Conservation (phyloP, 2,329 filamentous ascomycete species). For the Botrytis byssoidea region DNA sequence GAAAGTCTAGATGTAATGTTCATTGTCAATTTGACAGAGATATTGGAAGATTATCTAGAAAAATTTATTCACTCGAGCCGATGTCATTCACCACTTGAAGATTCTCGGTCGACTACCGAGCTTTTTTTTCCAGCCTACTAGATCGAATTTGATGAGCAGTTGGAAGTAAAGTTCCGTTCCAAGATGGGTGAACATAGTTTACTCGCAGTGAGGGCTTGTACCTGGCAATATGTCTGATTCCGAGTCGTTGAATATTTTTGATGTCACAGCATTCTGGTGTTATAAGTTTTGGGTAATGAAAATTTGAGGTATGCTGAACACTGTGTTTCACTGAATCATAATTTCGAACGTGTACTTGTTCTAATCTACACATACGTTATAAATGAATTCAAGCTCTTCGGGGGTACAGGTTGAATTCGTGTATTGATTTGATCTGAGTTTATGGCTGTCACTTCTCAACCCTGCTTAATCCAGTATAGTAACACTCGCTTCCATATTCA, state of each 20-base stretch:
- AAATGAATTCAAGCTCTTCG: neutral
- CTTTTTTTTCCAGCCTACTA: neutral
- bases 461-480: neutral
- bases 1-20: neutral
- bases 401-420: neutral
- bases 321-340: too few species aligned
- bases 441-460: neutral
- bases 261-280: constrained; percentile 20
- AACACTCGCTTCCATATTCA: neutral
- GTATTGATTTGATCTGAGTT: too few species aligned
- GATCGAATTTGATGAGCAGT: neutral
- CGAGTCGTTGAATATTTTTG: neutral
- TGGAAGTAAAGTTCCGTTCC: neutral
- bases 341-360: neutral
- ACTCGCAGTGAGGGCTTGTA: neutral
- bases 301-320: neutral
- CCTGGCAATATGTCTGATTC: neutral
- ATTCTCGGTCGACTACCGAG: neutral
- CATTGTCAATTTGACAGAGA: too few species aligned
- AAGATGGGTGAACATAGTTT: neutral
- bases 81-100: too few species aligned
- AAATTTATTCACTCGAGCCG: neutral
- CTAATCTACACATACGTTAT: too few species aligned
- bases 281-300: neutral
- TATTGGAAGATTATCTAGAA: too few species aligned